Evolutionary conservation across 352 stramenopile genomes (phyloP).

Genomic region (Pythium sukuiense): DNA sequence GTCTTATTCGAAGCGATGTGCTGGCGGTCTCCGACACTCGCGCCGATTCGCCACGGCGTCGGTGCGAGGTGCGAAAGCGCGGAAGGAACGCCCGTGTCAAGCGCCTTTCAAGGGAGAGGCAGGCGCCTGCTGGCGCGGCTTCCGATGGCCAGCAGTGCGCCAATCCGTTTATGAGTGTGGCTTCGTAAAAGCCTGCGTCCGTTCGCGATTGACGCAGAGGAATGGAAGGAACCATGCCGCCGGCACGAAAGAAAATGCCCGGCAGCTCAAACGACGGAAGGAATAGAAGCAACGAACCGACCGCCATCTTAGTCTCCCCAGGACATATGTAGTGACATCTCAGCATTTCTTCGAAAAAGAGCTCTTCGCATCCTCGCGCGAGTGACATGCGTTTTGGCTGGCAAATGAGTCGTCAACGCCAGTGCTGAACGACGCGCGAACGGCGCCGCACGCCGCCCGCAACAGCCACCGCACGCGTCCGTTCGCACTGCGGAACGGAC

Average conservation of each 20-base stretch:
- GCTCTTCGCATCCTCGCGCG: background rate
- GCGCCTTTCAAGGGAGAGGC: conserved; percentile 4
- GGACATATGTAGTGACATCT: background rate
- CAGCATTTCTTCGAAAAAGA: background rate
- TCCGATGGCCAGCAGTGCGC: background rate
- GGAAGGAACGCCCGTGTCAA: background rate
- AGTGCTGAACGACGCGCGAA: background rate
- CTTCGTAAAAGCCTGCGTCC: conserved; percentile 6
- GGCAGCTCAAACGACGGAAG: background rate
- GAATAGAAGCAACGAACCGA: background rate
- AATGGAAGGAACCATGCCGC: background rate
- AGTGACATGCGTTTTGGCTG: background rate
- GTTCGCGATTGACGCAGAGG: conserved; percentile 1
- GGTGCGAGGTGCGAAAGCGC: background rate
- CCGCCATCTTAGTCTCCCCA: background rate
- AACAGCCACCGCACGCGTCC: background rate
- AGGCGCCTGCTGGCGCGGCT: background rate
- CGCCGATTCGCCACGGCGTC: conserved; percentile 3
- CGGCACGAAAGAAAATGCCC: conserved; percentile 6
- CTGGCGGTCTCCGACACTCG: background rate
- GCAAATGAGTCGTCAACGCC: background rate
- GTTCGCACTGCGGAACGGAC: background rate
- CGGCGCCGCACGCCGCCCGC: background rate
- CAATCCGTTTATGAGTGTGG: background rate
- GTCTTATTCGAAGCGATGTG: conserved; percentile 3